These are phyloP conservation scores for Puccinia triticina DNA, from an alignment of 1,284 basidiomycete species.

Conservation along the genomic window DNA sequence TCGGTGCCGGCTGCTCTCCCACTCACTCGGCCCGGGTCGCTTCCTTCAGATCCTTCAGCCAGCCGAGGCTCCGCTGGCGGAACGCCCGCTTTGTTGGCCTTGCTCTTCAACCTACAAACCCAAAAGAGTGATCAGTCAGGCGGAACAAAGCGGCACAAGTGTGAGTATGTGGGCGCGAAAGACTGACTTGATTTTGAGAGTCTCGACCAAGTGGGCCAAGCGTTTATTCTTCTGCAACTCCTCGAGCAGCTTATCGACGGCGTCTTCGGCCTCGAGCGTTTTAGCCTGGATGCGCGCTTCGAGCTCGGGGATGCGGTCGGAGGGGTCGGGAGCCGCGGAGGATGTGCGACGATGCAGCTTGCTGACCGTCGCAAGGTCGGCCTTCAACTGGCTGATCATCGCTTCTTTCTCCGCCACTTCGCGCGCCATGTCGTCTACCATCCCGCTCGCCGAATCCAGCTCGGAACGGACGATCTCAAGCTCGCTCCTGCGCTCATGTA, in stretches of 20 bases:
- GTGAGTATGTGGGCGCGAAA: not conserved
- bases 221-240: constrained; percentile 43
- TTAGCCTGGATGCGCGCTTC: not conserved
- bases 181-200: constrained; percentile 35
- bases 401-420: constrained; percentile 26
- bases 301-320: constrained; percentile 24
- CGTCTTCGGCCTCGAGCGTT: constrained; percentile 30
- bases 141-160: not conserved
- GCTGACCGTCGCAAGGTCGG: constrained; percentile 37
- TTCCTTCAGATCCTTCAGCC: not conserved
- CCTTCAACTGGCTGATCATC: constrained; percentile 31
- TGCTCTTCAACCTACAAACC: constrained; percentile 17
- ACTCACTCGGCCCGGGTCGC: no score
- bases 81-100: not conserved
- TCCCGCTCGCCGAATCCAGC: not conserved
- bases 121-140: not conserved
- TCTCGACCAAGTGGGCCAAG: constrained; percentile 29
- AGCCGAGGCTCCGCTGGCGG: not conserved
- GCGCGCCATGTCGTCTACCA: not conserved
- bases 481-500: not conserved
- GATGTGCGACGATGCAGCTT: constrained; percentile 22
- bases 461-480: constrained; percentile 17
- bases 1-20: not conserved
- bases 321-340: not conserved
- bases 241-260: constrained; percentile 28